Base-by-base conservation (phyloP, 2,329 filamentous ascomycete genomes). In the Curvularia spicifera region DNA sequence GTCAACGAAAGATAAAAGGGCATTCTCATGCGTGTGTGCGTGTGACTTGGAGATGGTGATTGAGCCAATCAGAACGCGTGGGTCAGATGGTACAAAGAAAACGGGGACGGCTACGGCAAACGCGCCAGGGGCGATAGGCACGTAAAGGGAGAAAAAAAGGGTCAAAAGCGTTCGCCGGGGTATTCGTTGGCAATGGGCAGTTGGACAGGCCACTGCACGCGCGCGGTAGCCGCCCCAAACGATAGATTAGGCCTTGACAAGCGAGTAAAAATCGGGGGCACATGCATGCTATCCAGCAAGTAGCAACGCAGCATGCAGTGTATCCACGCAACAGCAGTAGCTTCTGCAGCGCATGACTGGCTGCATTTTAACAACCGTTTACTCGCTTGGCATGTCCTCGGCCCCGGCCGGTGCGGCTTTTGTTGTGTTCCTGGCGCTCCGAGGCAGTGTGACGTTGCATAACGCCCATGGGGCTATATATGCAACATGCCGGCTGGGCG, bases 361-460 rank as follows among this genome's bases (percentile, higher is more conserved):
- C 33, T 43, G 39, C 42, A 51, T 35, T 5, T 15, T 35, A 4
- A 45, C 29, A 37, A 50, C 31, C 24, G 44, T 31, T 31, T 48
- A 46, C 52, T 67, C 66, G 65, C 67, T 63, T 66, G 57, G 52
- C 33, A 35, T 9, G 15, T 35, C 66, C 64, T 56, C 51, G 60
- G 49, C 53, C 47, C 43, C 24, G 24, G 20, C 22, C 42, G 20
- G 20, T 26, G 42, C 26, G 9, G 29, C 29, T 31, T 31, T 33
- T 22, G n/a, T 33, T 5, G 47, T 24, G 22, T 29, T 46, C 45
- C 45, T 54, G 50, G 18, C 43, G 45, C 42, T 7, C 35, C 7
- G 20, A 53, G 50, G 56, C 57, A 15, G 67, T 70, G 59, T 61
- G 48, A 70, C 61, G 57, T 69, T 62, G 61, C 57, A 59, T 28